Evolutionary conservation across 2,329 filamentous ascomycete species (phyloP), one percentile per base, ranked within the genome.

Genomic region (Calycina herbarum): DNA sequence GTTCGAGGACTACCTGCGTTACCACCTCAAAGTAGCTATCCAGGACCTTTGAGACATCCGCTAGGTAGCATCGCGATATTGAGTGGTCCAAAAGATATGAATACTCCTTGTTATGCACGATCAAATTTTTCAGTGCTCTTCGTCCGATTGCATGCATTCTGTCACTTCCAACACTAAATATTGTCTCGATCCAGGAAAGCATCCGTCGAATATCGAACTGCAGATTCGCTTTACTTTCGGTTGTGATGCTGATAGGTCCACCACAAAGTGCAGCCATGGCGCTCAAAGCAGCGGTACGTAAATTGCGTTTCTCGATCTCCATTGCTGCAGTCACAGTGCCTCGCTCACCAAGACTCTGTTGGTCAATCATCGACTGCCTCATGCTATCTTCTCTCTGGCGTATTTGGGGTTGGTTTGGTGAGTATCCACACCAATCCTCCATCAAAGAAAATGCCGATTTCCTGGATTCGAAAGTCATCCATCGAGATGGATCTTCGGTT

Each of bases 371-470:
- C 2, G 91, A 92, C 71, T 94, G 91, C 56, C 92, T 86, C 89
- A 97, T 96, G 42, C 86, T 90, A 68, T 96, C 91, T 77, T 97
- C 94, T 67, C 93, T 85, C 65, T 89, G 88, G 5, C 89, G 86
- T 51, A 97, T 91, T 69, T 96, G 91, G 15, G 81, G 83, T 75
- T 96, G 93, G 69, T 97, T 97, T 0, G 94, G 93, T 7, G 94
- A 97, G 76, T 96, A 97, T 2, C 95, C 95, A 76, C 95, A 99
- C 96, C 96, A 99, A 70, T 98, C 94, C 78, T 99, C 95, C 94
- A 99, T 98, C 59, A 99, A 81, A 0, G 94, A 89, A 75, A 99
- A 99, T 0, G 94, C 91, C 5, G 95, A 97, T 76, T 97, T 97
- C 51, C 96, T 85, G 13, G 94, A 92, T 76, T 99, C 95, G 74